Base-by-base conservation (phyloP, 2,329 filamentous ascomycete genomes). In the Cordyceps farinosa region DNA sequence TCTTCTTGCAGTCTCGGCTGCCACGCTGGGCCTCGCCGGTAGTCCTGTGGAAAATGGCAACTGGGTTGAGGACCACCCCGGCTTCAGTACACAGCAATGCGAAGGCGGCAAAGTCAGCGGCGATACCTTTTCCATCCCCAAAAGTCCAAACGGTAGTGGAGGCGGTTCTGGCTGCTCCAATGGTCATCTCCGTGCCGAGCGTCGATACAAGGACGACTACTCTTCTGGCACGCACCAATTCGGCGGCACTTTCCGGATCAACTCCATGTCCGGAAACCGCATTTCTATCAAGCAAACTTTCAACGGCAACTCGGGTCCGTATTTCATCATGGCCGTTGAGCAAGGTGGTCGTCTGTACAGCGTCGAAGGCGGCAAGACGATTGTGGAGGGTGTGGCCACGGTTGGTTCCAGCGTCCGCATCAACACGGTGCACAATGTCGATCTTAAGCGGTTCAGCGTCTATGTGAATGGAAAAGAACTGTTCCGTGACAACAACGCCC, bases 281-380 rank as follows among this genome's bases (percentile, higher is more conserved):
- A 61, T 70, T 29, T 65, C 69, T 34, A 66, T 70, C 66, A 68
- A 69, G 64, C 69, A 70, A 56, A 70, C 67, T 3, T 69, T 70
- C 63, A 67, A 70, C 63, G 67, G 66, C 50, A 40, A 65, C 60
- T 40, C 29, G 3, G 65, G 68, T 5, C 66, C 66, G 0, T 70
- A 66, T 42, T 70, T 69, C 27, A 66, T 69, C 54, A 59, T 70
- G 63, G 69, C 38, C 3, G 65, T 69, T 6, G 60, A 67, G 38
- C 54, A 61, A 15, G 62, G 59, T 48, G 68, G 67, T 2, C 42
- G 62, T 5, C 61, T 70, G 11, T 70, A 69, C 65, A 68, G 55
- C 55, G 68, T 68, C 30, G 64, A 69, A 63, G 69, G 65, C 40
- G 68, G 66, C 22, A 48, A 63, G 47, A 64, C 63, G n/a, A 60